phyloP scores from a whole-genome alignment of 805 yeast genomes.

The Cyberlindnera maclurae region DNA sequence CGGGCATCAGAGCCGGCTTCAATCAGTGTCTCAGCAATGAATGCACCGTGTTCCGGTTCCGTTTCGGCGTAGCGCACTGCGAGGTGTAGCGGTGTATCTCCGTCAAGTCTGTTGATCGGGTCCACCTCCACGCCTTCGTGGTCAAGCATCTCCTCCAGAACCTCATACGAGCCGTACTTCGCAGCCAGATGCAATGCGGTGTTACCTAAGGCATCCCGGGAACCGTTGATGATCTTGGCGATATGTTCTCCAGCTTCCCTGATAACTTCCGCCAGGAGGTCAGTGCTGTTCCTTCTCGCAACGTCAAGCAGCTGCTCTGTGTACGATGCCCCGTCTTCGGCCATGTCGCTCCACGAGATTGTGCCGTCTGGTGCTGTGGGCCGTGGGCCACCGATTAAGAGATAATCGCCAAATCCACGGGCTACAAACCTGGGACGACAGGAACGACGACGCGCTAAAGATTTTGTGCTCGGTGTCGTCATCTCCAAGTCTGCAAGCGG shows the following conservation, averaged over 20 bases:
- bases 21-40: conserved; percentile 68
- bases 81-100: conserved; percentile 84
- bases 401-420: too few relatives aligned
- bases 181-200: conserved; percentile 79
- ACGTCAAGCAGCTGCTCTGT: conserved; percentile 80
- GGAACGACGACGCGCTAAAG: too few relatives aligned
- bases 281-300: conserved; percentile 81
- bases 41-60: conserved; percentile 76
- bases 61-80: conserved; percentile 68
- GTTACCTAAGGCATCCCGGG: conserved; percentile 74
- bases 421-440: too few relatives aligned
- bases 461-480: too few relatives aligned
- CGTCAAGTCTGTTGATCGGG: conserved; percentile 61
- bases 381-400: too few relatives aligned
- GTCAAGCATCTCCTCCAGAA: conserved; percentile 73
- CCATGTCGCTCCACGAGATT: conserved; percentile 1
- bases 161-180: conserved; percentile 77
- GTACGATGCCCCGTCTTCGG: conserved; percentile 63
- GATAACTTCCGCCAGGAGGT: conserved; percentile 55
- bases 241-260: conserved; percentile 25
- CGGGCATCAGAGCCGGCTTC: conserved; percentile 90
- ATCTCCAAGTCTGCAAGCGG: too few relatives aligned
- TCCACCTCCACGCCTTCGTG: conserved; percentile 89
- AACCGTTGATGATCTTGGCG: conserved; percentile 52
- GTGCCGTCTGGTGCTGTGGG: too few relatives aligned